Evolutionary conservation across 2,329 filamentous ascomycete genomes (phyloP), one percentile per base, ranked within the genome.

Genomic region (Hawksworthiomyces lignivorus): DNA sequence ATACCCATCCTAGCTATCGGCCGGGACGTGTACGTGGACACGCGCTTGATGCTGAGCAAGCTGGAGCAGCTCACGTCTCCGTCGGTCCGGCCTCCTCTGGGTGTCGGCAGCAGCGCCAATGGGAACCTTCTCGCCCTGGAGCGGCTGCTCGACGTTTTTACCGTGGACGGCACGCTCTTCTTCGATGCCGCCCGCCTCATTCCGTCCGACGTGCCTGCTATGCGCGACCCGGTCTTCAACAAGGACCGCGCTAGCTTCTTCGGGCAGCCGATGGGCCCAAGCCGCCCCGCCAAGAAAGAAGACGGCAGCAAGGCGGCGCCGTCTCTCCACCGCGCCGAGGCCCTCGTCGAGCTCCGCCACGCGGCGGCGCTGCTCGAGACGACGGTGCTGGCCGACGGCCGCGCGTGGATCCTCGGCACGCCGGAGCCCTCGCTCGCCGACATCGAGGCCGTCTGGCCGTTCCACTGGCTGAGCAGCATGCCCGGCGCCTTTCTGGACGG

Each of bases 1-100:
- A 85, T 86, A 43, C 83, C 83, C 2, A 54, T 87, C 38, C 60
- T 87, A 38, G 63, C 76, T 18, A 77, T 86, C 50, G 82, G 80
- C 14, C 67, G 73, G 6, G 75, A 84, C 54, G 63, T 87, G 32
- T 87, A 85, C 62, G 65, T 77, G 46, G 83, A 87, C 64, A 80
- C 79, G 3, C 75, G 79, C 3, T 70, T 86, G 18, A 86, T 87
- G 51, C 59, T 87, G 17, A 59, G 60, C 20, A 81, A 78, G 56
- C 73, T 87, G 1, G 78, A 85, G 52, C 52, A 63, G 2, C 61
- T 27, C 26, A n/a, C 26, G 33, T 76, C 73, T 54, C 72, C 72
- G 0, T 48, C 65, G 3, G 56, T 62, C 12, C 55, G 64, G 1
- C 45, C 54, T 3, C 57, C 60, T 45, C 56, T 57, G 22, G 59